Evolutionary conservation across 768 basidiomycete species (phyloP), one percentile per base, ranked within the genome.

Genomic region (Trametes elegans): DNA sequence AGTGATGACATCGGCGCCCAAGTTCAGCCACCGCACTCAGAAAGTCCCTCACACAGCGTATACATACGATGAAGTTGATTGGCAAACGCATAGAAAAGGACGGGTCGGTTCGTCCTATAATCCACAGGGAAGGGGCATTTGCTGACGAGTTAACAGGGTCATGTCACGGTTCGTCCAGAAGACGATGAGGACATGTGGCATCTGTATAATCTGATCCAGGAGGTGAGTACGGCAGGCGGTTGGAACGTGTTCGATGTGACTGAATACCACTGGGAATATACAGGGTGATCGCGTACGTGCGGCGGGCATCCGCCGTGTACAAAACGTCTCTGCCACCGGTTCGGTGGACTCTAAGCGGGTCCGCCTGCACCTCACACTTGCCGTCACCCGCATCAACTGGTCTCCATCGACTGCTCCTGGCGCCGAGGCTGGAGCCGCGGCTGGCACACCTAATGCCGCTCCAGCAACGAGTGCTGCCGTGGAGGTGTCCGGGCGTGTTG

Each of bases 161-260:
- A 94, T 80, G 90, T 97, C 58, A 92, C 85, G n/a, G 77, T 98
- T 40, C 84, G 92, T 43, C 95, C 96, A 5, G 94, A 99, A 70
- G 95, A 98, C 63, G 93, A 98, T 65, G 97, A 99, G 73, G 97
- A 99, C 70, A 97, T 99, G 89, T 99, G 96, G 95, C 97, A 99
- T 78, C 78, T 98, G 26, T 99, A 98, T 72, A 98, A 99, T 74
- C 78, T 99, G 52, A 97, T 99, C 50, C 83, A 90, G 61, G 78
- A 88, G 69, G 81, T 81, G 41, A 46, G 77, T 44, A 13, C 6
- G 11, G n/a, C n/a, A n/a, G n/a, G n/a, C n/a, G n/a, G n/a, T 31
- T 27, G 10, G 4, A 16, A 10, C 7, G 13, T 16, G 14, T 16
- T 7, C 11, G 40, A 18, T 7, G 21, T 3, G 3, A 4, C 41